A percentile compares a stretch with the other conserved stretches of the same genome.
Evolutionary conservation across 2,329 filamentous ascomycete species (phyloP).

Genomic region (Arthrobotrys sinensis): DNA sequence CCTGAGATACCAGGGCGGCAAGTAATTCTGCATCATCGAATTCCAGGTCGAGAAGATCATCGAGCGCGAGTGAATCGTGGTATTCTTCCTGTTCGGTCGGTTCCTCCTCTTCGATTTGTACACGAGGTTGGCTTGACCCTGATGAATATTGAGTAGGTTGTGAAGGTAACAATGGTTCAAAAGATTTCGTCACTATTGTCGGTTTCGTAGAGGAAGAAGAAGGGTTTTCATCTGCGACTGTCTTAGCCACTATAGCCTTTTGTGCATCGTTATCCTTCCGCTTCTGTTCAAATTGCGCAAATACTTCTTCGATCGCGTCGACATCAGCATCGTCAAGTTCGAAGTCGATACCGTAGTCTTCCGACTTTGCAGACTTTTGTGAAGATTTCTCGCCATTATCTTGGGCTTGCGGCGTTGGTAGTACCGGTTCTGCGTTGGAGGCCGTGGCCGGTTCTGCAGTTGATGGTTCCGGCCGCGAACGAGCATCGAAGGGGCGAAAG

Average conservation of each 20-base stretch:
- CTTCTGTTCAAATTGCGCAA: constrained; percentile 44
- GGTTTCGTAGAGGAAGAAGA: neutral
- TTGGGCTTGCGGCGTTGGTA: constrained; percentile 10
- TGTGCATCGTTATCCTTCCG: constrained; percentile 23
- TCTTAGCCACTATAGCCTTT: neutral
- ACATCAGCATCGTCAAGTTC: constrained; percentile 56
- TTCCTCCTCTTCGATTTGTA: constrained; percentile 16
- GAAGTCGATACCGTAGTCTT: constrained; percentile 58
- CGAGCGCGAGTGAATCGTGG: constrained; percentile 54
- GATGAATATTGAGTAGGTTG: constrained; percentile 17
- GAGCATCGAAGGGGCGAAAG: constrained; percentile 48
- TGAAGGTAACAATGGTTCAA: constrained; percentile 11
- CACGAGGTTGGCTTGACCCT: neutral
- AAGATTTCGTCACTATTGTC: neutral
- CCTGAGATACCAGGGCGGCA: constrained; percentile 43
- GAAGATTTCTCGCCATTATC: constrained; percentile 20
- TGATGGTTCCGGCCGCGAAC: constrained; percentile 4
- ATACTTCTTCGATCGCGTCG: constrained; percentile 52
- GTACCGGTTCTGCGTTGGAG: constrained; percentile 8
- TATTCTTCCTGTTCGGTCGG: constrained; percentile 47
- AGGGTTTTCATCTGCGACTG: neutral
- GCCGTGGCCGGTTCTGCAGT: neutral
- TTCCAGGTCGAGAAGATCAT: constrained; percentile 54
- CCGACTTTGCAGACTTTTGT: constrained; percentile 22
- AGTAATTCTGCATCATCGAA: constrained; percentile 58